phyloP scores from a whole-genome alignment of 305 asterid genomes.

The Fraxinus sp. region DNA sequence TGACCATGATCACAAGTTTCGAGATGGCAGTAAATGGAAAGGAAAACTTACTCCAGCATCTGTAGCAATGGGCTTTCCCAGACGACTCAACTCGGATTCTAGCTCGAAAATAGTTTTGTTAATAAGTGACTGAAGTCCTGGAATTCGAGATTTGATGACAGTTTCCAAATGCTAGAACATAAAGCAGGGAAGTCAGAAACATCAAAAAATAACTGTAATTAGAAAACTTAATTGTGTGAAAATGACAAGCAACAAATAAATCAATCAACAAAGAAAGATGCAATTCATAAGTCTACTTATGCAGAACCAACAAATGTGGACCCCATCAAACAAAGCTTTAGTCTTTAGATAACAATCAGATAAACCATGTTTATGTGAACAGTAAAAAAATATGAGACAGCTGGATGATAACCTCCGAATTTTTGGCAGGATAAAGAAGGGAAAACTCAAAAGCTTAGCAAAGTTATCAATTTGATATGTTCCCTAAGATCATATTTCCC shows the following conservation, averaged over 20 bases:
- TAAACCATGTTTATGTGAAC: neutral
- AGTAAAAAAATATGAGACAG: neutral
- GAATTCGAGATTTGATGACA: conserved; percentile 77
- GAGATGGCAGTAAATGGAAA: conserved; percentile 17
- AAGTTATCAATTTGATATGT: neutral
- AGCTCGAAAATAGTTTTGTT: conserved; percentile 67
- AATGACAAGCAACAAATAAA: conserved; percentile 5
- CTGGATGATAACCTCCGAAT: neutral
- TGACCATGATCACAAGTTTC: conserved; percentile 3
- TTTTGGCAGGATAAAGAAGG: neutral
- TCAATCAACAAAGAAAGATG: neutral
- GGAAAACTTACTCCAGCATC: conserved; percentile 45
- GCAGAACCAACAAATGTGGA: neutral
- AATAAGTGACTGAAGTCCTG: conserved; percentile 82
- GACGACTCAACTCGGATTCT: conserved; percentile 70
- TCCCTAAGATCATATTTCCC: neutral
- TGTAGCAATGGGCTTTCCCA: conserved; percentile 71
- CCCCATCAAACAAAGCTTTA: neutral
- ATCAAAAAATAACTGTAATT: conserved; percentile 6
- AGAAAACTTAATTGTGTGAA: conserved; percentile 1
- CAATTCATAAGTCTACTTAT: neutral
- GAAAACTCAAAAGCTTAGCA: conserved; percentile 1
- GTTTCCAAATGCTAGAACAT: conserved; percentile 70
- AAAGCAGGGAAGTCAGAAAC: conserved; percentile 16
- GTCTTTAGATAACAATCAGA: neutral